Evolutionary conservation across 2,329 filamentous ascomycete genomes (phyloP).

Genomic region (Colletotrichum chrysophilum): DNA sequence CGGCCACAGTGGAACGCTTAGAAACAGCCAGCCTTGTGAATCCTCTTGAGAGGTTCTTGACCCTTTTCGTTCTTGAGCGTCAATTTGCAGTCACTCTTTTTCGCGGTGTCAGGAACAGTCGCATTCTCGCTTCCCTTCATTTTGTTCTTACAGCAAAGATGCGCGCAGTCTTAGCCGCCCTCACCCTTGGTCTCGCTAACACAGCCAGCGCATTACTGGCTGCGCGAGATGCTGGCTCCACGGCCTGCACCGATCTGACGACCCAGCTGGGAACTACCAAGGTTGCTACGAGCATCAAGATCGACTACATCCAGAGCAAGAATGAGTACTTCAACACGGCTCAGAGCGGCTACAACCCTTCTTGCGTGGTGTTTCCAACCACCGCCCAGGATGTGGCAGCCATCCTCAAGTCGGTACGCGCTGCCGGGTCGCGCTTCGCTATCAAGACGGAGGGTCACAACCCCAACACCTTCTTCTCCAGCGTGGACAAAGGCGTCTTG

Average conservation of each 20-base stretch:
- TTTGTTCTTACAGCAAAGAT: not conserved
- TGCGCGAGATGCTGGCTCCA: not conserved
- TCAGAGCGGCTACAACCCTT: not conserved
- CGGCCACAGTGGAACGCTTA: not conserved
- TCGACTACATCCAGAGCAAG: not conserved
- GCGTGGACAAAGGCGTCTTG: not conserved
- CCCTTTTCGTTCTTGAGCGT: not conserved
- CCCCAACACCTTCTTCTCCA: not conserved
- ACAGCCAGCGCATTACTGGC: not conserved
- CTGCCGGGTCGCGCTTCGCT: not conserved
- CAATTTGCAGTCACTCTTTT: not conserved
- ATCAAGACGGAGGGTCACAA: not conserved
- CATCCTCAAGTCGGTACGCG: not conserved
- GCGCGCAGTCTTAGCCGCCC: not conserved
- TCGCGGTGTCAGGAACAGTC: not conserved
- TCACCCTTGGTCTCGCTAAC: not conserved
- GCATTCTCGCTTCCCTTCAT: not conserved
- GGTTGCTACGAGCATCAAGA: not conserved
- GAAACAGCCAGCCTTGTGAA: not conserved
- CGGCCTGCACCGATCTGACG: not conserved
- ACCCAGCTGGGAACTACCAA: not conserved
- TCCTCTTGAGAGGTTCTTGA: not conserved
- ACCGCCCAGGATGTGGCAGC: not conserved
- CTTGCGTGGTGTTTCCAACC: not conserved
- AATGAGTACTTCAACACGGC: not conserved